Percentiles rank a stretch among this genome's conserved stretches.
Conservation (phyloP, 768 basidiomycete genomes). For the Phlebiopsis flavidoalba region DNA sequence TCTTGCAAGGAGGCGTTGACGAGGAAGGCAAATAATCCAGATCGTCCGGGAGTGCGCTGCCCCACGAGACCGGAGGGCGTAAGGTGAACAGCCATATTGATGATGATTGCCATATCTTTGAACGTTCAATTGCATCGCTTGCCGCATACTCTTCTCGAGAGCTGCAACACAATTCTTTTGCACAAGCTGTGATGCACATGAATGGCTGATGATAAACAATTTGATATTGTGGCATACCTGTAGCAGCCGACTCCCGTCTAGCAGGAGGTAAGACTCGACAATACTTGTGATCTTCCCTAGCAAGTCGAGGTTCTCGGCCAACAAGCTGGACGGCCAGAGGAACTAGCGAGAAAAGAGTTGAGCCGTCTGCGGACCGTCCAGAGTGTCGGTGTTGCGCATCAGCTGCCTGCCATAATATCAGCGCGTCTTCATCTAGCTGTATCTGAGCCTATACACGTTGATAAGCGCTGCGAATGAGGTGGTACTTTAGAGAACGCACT, state of each 20-base stretch:
- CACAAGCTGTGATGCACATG: slow-evolving; percentile 34
- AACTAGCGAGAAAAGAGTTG: slow-evolving; percentile 60
- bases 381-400: slow-evolving; percentile 55
- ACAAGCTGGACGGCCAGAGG: slow-evolving; percentile 54
- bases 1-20: slow-evolving; percentile 56
- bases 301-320: slow-evolving; percentile 68
- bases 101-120: slow-evolving; percentile 53
- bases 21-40: slow-evolving; percentile 65
- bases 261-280: slow-evolving; percentile 74
- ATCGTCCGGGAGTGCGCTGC: slow-evolving; percentile 66
- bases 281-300: slow-evolving; percentile 63
- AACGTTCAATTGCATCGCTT: slow-evolving; percentile 47
- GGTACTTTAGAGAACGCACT: slow-evolving; percentile 15
- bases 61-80: slow-evolving; percentile 65
- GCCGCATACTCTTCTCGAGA: slow-evolving; percentile 45
- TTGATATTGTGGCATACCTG: slow-evolving; percentile 38
- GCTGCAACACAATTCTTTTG: slow-evolving; percentile 54
- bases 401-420: slow-evolving; percentile 72
- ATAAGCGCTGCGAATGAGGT: neutral
- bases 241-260: slow-evolving; percentile 57
- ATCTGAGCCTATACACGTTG: slow-evolving; percentile 43
- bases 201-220: neutral
- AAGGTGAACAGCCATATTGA: slow-evolving; percentile 59
- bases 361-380: slow-evolving; percentile 42
- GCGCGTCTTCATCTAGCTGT: slow-evolving; percentile 73